Evolutionary conservation across 345 rosid species (phyloP), one percentile per base, ranked within the genome.

Genomic region (Linum tenue): DNA sequence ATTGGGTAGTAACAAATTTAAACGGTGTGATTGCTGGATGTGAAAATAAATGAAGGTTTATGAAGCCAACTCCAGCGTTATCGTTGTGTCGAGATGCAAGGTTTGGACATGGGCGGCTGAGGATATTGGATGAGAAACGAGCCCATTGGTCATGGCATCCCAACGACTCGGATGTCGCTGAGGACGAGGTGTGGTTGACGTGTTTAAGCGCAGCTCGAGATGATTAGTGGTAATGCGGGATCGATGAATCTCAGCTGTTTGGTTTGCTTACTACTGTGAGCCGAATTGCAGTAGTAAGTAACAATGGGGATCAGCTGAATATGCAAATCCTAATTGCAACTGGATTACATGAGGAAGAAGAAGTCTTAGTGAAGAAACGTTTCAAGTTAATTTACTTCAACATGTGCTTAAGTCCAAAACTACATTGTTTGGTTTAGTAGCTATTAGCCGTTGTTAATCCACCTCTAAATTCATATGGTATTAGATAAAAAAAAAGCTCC

Each of bases 111-210:
- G 98, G 88, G 50, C 67, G 92, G 63, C 59, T 92, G 69, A 84
- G 65, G 60, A 71, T 89, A 36, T 0, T 77, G 36, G 80, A 87
- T 56, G 73, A 63, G 7, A 79, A 58, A 3, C 83, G 78, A 7
- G 87, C 87, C 15, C 84, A 81, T 5, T 92, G 98, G 96, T 80
- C 91, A n/a, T 92, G 98, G 96, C 90, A 78, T 65, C 85, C 89
- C 55, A 89, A 92, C 85, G 64, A 83, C 59, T 70, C 92, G 0
- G 41, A 72, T 12, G 59, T 80, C 15, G 88, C 84, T 0, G 92
- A 22, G 31, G 31, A 92, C 37, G 77, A 89, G 73, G 69, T 83
- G 6, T 81, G 85, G 86, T 56, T 89, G 4, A 75, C 81, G 57
- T 84, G 81, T 53, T 76, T 82, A 67, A 59, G 76, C 67, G 4